phyloP scores from a whole-genome alignment of 2,329 filamentous ascomycete species.

The Leptographium procerum region DNA sequence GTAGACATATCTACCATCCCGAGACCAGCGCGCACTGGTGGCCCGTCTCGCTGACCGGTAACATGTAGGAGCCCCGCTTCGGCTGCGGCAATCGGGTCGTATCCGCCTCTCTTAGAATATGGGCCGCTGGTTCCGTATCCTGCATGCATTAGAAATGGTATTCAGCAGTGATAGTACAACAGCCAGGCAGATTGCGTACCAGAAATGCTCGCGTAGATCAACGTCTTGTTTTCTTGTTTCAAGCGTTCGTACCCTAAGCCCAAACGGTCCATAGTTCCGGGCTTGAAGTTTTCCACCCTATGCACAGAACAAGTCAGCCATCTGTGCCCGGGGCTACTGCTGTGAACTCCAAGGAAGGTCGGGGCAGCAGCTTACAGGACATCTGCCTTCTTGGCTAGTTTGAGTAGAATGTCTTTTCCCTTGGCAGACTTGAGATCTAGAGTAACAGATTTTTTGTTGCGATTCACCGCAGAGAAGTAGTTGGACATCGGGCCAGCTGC shows the following conservation, averaged over 20 bases:
- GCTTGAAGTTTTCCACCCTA: conserved; percentile 8
- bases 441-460: conserved; percentile 6
- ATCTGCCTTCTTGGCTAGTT: conserved; percentile 2
- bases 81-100: conserved; percentile 7
- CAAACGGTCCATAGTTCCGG: conserved; percentile 7
- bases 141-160: neutral
- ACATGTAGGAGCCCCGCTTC: conserved; percentile 8
- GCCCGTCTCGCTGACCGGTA: conserved; percentile 4
- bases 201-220: conserved; percentile 8
- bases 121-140: conserved; percentile 4
- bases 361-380: conserved; percentile 2
- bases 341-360: neutral
- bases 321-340: neutral
- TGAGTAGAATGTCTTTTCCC: conserved; percentile 1
- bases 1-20: conserved; percentile 6
- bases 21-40: conserved; percentile 4
- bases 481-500: conserved; percentile 20
- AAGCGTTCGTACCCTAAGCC: conserved; percentile 5
- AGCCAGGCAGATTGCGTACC: too few species aligned
- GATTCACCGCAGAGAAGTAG: conserved; percentile 7
- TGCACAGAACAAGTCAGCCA: neutral
- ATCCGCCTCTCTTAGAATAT: conserved; percentile 4
- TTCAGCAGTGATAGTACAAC: too few species aligned
- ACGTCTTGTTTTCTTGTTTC: neutral
- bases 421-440: conserved; percentile 4